Conservation (phyloP, 2,329 filamentous ascomycete species). For the Alternaria postmessia region DNA sequence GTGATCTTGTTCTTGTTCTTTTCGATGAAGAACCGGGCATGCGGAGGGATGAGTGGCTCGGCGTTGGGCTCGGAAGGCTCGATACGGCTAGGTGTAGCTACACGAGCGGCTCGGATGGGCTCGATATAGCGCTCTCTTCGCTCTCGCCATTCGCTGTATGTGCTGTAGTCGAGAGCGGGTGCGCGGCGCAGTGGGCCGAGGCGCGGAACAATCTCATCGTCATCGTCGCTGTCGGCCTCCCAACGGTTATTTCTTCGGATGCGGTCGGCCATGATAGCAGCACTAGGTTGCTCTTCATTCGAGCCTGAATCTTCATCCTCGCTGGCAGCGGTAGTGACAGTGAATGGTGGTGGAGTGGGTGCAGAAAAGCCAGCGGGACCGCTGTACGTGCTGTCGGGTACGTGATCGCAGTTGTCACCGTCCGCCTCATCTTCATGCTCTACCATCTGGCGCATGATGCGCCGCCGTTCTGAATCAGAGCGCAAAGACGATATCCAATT, state of each 20-base stretch:
- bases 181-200: conserved; percentile 34
- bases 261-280: conserved; percentile 52
- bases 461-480: conserved; percentile 21
- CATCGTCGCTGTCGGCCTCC: conserved; percentile 46
- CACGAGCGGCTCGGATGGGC: conserved; percentile 41
- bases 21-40: conserved; percentile 85
- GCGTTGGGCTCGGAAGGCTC: conserved; percentile 35
- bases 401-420: conserved; percentile 44
- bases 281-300: conserved; percentile 50
- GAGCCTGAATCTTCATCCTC: conserved; percentile 45
- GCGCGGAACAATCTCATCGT: conserved; percentile 41
- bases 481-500: conserved; percentile 20
- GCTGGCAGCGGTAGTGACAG: conserved; percentile 48
- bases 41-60: conserved; percentile 67
- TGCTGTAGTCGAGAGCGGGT: conserved; percentile 32
- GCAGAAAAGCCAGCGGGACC: conserved; percentile 41
- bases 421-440: conserved; percentile 32
- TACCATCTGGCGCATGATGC: conserved; percentile 24
- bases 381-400: conserved; percentile 29
- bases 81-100: conserved; percentile 47
- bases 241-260: conserved; percentile 49
- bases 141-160: conserved; percentile 37
- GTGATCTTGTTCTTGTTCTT: conserved; percentile 84
- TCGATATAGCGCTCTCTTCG: conserved; percentile 36
- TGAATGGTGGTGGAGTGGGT: conserved; percentile 52